phyloP scores from a whole-genome alignment of 768 basidiomycete genomes.

The Rubroboletus satanas region DNA sequence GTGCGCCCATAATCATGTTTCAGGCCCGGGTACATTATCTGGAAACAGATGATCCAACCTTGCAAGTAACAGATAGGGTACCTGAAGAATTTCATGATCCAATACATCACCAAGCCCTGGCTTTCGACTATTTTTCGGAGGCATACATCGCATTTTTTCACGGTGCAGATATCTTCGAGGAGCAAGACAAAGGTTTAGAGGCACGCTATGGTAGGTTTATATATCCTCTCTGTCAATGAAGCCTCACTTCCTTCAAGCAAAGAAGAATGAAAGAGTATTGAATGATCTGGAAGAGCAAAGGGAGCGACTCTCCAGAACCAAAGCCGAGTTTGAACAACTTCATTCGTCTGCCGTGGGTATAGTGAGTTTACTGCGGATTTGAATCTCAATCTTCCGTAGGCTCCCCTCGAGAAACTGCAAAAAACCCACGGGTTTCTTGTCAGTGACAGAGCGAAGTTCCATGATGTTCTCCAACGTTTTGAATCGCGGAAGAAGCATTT shows the following conservation, averaged over 20 bases:
- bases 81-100: conserved; percentile 76
- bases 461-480: conserved; percentile 67
- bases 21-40: conserved; percentile 44
- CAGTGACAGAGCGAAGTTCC: conserved; percentile 75
- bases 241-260: conserved; percentile 39
- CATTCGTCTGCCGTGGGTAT: conserved; percentile 55
- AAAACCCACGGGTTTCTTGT: conserved; percentile 60
- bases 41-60: conserved; percentile 60
- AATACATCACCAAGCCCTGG: conserved; percentile 69
- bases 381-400: conserved; percentile 33
- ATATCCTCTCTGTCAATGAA: neutral
- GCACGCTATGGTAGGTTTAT: conserved; percentile 64
- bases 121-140: conserved; percentile 68
- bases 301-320: conserved; percentile 43
- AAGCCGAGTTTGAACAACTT: conserved; percentile 54
- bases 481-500: conserved; percentile 67
- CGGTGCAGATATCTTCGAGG: conserved; percentile 62
- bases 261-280: conserved; percentile 67
- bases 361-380: neutral
- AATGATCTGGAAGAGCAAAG: conserved; percentile 58
- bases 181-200: conserved; percentile 67
- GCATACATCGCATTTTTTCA: conserved; percentile 69
- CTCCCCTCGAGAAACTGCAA: conserved; percentile 60
- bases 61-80: conserved; percentile 56
- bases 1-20: neutral